Base-by-base conservation (phyloP, 2,329 filamentous ascomycete species). In the Pseudogymnoascus pannorum region DNA sequence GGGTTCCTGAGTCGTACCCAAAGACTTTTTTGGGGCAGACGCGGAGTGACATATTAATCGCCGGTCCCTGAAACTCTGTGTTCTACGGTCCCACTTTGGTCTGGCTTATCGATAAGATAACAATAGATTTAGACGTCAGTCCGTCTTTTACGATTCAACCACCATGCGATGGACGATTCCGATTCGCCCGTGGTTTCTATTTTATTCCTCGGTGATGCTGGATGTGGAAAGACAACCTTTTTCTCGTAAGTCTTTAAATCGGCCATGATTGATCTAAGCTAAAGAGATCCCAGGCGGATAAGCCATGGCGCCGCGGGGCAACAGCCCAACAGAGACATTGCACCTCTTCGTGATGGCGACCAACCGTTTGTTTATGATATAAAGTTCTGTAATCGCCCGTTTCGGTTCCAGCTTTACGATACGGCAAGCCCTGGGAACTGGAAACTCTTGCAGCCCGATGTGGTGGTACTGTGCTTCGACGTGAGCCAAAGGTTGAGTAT, bases 341-440 rank as follows among this genome's bases (percentile, higher is more conserved):
- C 75, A n/a, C 71, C 83, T 14, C 77, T 86, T 62, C 77, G 77
- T 63, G 82, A 87, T 70, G 75, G 78, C 61, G 78, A 87, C 67
- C 84, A 87, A 72, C 84, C 84, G 0, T 86, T 82, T 67, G 72
- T 81, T 38, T 84, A 86, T 67, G 79, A 84, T 61, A 74, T 85
- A 61, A 74, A 73, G 60, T 76, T 77, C 40, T 74, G 75, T 65
- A 78, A 75, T 51, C 71, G 74, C 7, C 65, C 70, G 3, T 83
- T 81, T 68, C 77, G 80, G 24, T 76, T 87, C 64, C 81, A 85
- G 68, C 84, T 86, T 67, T 81, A 79, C 65, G 84, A 87, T 68
- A 86, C 83, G 1, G 78, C 80, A 7, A 78, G 77, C 66, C 82
- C 84, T 4, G 79, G 82, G 22, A 81, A 78, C 68, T 87, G 84